phyloP scores from a whole-genome alignment of 192 early-diverging fungal species.

The Borealophlyctis nickersoniae region DNA sequence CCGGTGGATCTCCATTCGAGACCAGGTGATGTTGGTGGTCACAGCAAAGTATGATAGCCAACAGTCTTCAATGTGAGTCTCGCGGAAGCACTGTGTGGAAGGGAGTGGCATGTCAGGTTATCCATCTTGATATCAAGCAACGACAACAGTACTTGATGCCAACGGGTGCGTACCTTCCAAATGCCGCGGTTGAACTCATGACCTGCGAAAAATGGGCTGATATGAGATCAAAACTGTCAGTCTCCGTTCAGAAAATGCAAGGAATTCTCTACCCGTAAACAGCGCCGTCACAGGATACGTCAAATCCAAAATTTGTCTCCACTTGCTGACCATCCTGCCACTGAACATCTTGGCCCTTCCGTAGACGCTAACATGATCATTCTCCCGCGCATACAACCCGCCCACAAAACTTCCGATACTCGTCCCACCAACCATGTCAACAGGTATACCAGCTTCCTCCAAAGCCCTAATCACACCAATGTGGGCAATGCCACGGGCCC shows the following conservation, averaged over 20 bases:
- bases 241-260: background rate
- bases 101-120: slow-evolving; percentile 1
- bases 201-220: slow-evolving; percentile 37
- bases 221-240: background rate
- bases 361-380: slow-evolving; percentile 83
- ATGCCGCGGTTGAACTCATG: slow-evolving; percentile 95
- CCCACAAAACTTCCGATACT: slow-evolving; percentile 95
- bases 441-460: slow-evolving; percentile 95
- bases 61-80: slow-evolving; percentile 94
- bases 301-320: slow-evolving; percentile 87
- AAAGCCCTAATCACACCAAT: slow-evolving; percentile 89
- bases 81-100: slow-evolving; percentile 56
- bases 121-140: background rate
- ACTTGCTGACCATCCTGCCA: slow-evolving; percentile 72
- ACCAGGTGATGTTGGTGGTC: slow-evolving; percentile 94
- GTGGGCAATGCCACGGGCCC: slow-evolving; percentile 91
- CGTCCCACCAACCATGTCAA: slow-evolving; percentile 98
- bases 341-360: slow-evolving; percentile 84
- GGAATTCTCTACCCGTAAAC: slow-evolving; percentile 64
- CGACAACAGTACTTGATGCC: slow-evolving; percentile 11
- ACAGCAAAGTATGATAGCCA: slow-evolving; percentile 96
- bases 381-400: slow-evolving; percentile 86
- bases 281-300: slow-evolving; percentile 92
- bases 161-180: slow-evolving; percentile 74
- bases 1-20: slow-evolving; percentile 88